Base-by-base conservation (phyloP, 768 basidiomycete species). In the Mycena latifolia region DNA sequence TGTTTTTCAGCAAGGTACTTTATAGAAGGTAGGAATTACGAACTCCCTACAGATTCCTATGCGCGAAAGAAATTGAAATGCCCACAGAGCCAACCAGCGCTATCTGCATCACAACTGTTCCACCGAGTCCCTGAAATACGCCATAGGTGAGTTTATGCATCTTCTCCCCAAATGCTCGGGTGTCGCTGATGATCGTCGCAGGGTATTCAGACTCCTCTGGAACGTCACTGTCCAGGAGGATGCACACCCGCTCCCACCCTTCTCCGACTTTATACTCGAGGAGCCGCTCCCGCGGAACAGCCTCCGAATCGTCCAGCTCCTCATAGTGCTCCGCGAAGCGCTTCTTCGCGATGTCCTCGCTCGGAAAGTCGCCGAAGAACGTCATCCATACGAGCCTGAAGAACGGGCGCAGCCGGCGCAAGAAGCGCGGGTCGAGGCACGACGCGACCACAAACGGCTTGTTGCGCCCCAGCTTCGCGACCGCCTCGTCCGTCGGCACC, bases 41-140 rank as follows among this genome's bases (percentile, higher is more conserved):
- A 43, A 37, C 45, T 20, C 46, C 28, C 45, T 54, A 66, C 29
- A 55, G 55, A 50, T 67, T 67, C 53, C 61, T 52, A 45, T 67
- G 66, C 20, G 66, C 66, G 37, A 63, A 67, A 12, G 57, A 67
- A 45, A 67, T 63, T 17, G 66, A 67, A 50, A 67, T 58, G 17
- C 66, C 66, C 50, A 67, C 66, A 54, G 66, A 59, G 5, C 66
- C 66, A 58, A 67, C 66, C 18, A 58, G 45, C n/a, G 61, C 66
- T 27, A 55, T 58, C 61, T 67, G 66, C 66, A 67, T 67, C 52
- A 67, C 66, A 17, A 67, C 66, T 24, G 66, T 67, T 18, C 66
- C 61, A 5, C 66, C 66, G 17, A 67, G 25, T 48, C 66, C 66
- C 22, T 67, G 66, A 37, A 67, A 67, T 3, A 67, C 61, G 20